Base-by-base conservation (phyloP, 768 basidiomycete genomes). In the Lactifluus subvellereus region DNA sequence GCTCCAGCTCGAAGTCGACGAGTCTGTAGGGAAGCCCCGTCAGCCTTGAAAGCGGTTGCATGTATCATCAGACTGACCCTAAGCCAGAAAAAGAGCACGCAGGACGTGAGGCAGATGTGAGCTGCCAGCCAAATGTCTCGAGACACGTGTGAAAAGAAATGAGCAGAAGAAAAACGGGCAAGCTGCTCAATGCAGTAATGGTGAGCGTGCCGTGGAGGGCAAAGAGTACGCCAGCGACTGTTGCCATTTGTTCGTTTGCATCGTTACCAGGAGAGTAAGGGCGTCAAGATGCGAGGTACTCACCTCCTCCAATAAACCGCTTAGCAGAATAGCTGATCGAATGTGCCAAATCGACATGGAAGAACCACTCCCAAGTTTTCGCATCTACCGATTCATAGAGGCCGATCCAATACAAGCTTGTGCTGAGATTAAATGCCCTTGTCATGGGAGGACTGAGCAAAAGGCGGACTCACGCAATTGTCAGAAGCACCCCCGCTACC, bases 251-350 rank as follows among this genome's bases (percentile, higher is more conserved):
- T 10, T 38, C 22, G 42, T 9, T 10, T 2, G 27, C 18, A 20
- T 62, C 33, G 30, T 30, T 53, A 8, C 10, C 13, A 32, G 14
- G 10, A 7, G 6, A 4, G 27, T 32, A 7, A 3, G 32, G 8
- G 18, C n/a, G 13, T 8, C 32, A 18, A 42, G 40, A 20, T 30
- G 42, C 33, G 6, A 47, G 16, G 33, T 37, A 8, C 62, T 54
- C n/a, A 63, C 62, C 51, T 48, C 62, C 62, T 58, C 62, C 62
- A 18, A 48, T 38, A 4, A 63, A 40, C 8, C 62, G 57, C 32
- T 43, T 27, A 6, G 33, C 20, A 47, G 4, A 54, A 54, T 63
- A 42, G 8, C 27, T 4, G 37, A 63, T 63, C 18, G 52, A 37
- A 20, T 9, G 45, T 6, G 38, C 30, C 52, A 59, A 32, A 47